Base-by-base conservation (phyloP, 805 yeast species). In the Saccharomycopsis malanga region DNA sequence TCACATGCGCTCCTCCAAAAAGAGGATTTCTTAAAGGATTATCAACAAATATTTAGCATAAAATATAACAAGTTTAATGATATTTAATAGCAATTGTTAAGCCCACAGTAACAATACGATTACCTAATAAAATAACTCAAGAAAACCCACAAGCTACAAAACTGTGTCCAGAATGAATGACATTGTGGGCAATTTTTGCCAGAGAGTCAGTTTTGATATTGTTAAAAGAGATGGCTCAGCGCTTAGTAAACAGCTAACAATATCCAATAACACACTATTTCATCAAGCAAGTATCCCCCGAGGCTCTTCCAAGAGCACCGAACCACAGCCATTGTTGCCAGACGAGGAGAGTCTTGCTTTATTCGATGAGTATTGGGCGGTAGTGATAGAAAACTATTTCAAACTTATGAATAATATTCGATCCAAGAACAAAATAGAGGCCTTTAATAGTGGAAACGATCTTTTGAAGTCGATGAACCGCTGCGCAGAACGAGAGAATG, bases 401-500 rank as follows among this genome's bases (percentile, higher is more conserved):
- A 21, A 30, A 14, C 21, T 41, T 12, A 41, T 41, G 36, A 6
- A 32, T 7, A 5, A 14, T 22, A 14, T 42, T 12, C 39, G 23
- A n/a, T 7, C 30, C 14, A 21, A n/a, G 4, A 18, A 42, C 24
- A 40, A 27, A n/a, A 24, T 40, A n/a, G 40, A 43, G 24, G 37
- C 61, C 49, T 60, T 65, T 45, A 53, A 55, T 3, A 43, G 46
- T 22, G 47, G 67, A 39, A 65, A 70, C 44, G 70, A 67, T 14
- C 60, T 78, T 58, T 63, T 76, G 48, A 65, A 65, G 47, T 57
- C 67, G 12, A 56, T 79, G 52, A 76, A 76, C 45, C 59, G 83
- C 39, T 73, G 71, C 34, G 78, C 80, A 1, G 82, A 76, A 44
- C 57, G 62, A 5, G 75, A 76, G 56, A 63, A 72, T 3, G 69